Evolutionary conservation across 306 rosid genomes (phyloP).

Genomic region (Prunus davidiana): DNA sequence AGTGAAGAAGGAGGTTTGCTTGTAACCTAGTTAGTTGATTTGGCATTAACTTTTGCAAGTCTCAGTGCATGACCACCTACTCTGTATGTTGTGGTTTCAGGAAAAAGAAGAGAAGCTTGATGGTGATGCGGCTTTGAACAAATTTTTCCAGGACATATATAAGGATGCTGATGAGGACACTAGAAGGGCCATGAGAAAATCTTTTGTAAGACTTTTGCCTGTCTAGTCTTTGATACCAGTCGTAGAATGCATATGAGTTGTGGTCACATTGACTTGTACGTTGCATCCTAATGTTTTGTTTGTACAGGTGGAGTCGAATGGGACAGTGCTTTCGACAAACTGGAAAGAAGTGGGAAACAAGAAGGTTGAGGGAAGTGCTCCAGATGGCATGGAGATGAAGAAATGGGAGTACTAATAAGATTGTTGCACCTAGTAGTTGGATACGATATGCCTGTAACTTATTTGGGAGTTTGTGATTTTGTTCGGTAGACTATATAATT

Average conservation of each 20-base stretch:
- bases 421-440: background rate
- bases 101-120: constrained; percentile 95
- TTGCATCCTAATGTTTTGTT: background rate
- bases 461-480: constrained; percentile 21
- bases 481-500: constrained; percentile 7
- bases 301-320: constrained; percentile 79
- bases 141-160: constrained; percentile 82
- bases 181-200: constrained; percentile 86
- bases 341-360: constrained; percentile 95
- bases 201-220: constrained; percentile 58
- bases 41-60: background rate
- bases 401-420: constrained; percentile 64
- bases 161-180: constrained; percentile 95
- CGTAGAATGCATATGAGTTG: background rate
- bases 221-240: background rate
- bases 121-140: constrained; percentile 94
- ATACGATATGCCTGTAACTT: background rate
- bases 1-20: constrained; percentile 82
- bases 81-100: constrained; percentile 37
- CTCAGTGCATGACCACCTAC: background rate
- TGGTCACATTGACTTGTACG: background rate
- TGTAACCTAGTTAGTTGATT: constrained; percentile 4
- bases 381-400: constrained; percentile 96
- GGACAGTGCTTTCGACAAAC: constrained; percentile 89
- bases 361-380: constrained; percentile 96